Base-by-base conservation (phyloP, 768 basidiomycete genomes). In the Ramaria rubella region DNA sequence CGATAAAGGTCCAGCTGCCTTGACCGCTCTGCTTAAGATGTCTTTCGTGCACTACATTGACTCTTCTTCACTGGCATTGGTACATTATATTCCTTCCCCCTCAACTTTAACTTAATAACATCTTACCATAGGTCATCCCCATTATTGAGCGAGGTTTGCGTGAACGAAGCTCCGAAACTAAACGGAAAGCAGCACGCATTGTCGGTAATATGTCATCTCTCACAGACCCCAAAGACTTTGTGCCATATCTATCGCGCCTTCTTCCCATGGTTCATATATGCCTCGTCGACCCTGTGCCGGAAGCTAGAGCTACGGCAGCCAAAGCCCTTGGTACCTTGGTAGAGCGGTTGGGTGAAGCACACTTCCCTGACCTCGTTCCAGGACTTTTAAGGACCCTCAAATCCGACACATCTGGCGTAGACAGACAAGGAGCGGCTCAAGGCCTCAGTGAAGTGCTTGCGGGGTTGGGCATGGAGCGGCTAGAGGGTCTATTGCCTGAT, bases 1-100 rank as follows among this genome's bases (percentile, higher is more conserved):
- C 7, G 81, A 81, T 0, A 96, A 93, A 74, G 97, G 91, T 3
- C 80, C 87, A 14, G 84, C 77, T 62, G 96, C 94, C 0, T 73
- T 99, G 51, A 73, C 85, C n/a, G 80, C 88, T 0, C 76, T 99
- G 49, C 77, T 98, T 58, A 92, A 92, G 69, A 97, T 90, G 12
- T 92, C 94, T 4, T 99, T 98, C 73, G 87, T 92, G 73, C 96
- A 99, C 67, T 97, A 96, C 65, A 94, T 99, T 61, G 96, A 98
- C 62, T 89, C 95, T 55, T 94, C 96, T 1, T 97, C 95, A 3
- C 74, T 99, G 7, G 96, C 96, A 17, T 70, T 99, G 64, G 90
- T 93, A 58, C 62, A 86, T 70, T 23, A 51, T 48, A 40, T n/a
- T 44, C 19, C 40, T 24, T 11, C 15, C 4, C 55, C 51, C 29